Base-by-base conservation (phyloP, 2,329 filamentous ascomycete genomes). In the Penicillium sp. region DNA sequence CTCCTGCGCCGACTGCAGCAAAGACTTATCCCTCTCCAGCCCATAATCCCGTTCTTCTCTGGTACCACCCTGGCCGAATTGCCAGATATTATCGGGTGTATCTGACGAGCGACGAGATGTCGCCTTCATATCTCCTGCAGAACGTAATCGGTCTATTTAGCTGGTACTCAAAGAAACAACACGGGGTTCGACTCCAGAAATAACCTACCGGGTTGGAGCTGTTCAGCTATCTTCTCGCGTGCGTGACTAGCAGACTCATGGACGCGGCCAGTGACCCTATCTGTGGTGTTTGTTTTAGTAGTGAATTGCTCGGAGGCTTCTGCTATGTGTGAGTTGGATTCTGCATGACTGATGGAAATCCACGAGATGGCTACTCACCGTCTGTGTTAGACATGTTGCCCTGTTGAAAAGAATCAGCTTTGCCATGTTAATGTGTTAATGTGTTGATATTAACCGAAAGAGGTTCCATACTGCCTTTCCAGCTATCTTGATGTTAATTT, bases 131-230 rank as follows among this genome's bases (percentile, higher is more conserved):
- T 66, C 64, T n/a, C 65, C 67, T 67, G 15, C 23, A 35, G 9
- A 25, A 37, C 6, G 2, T 10, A 43, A 46, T 33, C 6, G 1
- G n/a, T 27, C 13, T 13, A 21, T 37, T 45, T n/a, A 52, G 38
- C 19, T 9, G 15, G 4, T 6, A n/a, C 15, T n/a, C 17, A 21
- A 40, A 17, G 15, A 12, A 21, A 17, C 3, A 29, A 46, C 9
- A 33, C 13, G 13, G 19, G 4, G 29, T 6, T 12, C 9, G 12
- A 25, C 19, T 10, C 29, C 19, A 37, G 21, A 37, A 12, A 38
- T 54, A 61, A 61, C 53, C 17, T 46, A 70, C 68, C 68, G 25
- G 65, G 66, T 58, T 69, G 61, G 35, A 68, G 58, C 3, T 50
- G 35, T 6, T 54, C 49, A 15, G 59, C 53, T 8, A 70, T 59